These are phyloP conservation scores for Alternaria dauci DNA, from an alignment of 2,329 filamentous ascomycete genomes.

Conservation along the genomic window DNA sequence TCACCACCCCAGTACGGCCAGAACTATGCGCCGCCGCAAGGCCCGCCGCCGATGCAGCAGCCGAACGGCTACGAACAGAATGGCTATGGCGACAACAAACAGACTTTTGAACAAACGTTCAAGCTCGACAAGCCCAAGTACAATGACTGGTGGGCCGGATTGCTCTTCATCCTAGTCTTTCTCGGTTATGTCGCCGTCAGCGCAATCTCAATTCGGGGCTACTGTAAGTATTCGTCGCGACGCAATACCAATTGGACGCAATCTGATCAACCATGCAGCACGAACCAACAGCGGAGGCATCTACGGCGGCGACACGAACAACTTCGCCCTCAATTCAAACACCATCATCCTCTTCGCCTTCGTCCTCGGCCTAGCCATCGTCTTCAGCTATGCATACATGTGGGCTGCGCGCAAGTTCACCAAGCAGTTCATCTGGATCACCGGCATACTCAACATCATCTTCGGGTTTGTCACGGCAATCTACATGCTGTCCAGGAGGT, in stretches of 20 bases:
- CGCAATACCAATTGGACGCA: no score
- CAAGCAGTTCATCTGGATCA: conserved; percentile 92
- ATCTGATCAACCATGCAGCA: conserved; percentile 46
- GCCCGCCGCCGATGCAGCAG: conserved; percentile 32
- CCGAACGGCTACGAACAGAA: conserved; percentile 37
- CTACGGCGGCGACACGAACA: conserved; percentile 69
- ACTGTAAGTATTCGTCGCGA: conserved; percentile 52
- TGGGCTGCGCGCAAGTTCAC: conserved; percentile 78
- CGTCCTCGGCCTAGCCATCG: conserved; percentile 74
- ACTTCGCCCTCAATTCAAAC: conserved; percentile 78
- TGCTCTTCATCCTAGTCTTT: conserved; percentile 76
- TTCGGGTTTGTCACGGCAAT: conserved; percentile 86
- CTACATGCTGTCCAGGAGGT: conserved; percentile 79
- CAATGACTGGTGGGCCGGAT: conserved; percentile 88
- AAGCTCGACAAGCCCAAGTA: conserved; percentile 83
- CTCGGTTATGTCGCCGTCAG: conserved; percentile 79
- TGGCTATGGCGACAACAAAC: conserved; percentile 53
- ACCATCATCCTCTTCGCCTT: conserved; percentile 87
- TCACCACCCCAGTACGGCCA: conserved; percentile 45
- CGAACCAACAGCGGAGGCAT: conserved; percentile 74
- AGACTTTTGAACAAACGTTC: conserved; percentile 80
- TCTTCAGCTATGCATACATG: conserved; percentile 81
- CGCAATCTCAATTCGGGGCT: conserved; percentile 77
- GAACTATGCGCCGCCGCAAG: conserved; percentile 40
- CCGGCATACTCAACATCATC: conserved; percentile 68